A percentile compares a stretch with the other conserved stretches of the same genome.
These are phyloP conservation scores for Eruca vesicaria DNA, from an alignment of 441 rosid species.

Conservation along the genomic window DNA sequence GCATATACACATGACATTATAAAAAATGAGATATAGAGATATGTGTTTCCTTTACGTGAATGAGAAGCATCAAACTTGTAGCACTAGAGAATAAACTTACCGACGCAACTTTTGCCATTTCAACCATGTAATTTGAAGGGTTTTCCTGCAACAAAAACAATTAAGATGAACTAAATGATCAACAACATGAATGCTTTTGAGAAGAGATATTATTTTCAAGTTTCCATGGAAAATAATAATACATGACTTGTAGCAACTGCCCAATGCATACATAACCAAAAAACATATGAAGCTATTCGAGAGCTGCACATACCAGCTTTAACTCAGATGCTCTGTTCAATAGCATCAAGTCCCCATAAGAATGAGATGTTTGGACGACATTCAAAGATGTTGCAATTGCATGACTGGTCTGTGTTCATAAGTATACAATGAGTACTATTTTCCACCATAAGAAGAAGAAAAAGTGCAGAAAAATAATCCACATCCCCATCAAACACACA, in stretches of 20 bases:
- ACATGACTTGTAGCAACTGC: too few species aligned
- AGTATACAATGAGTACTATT: conserved; percentile 20
- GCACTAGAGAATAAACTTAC: conserved; percentile 48
- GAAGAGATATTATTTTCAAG: conserved; percentile 3
- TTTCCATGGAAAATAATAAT: conserved; percentile 7
- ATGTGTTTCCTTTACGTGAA: neutral
- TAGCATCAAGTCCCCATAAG: conserved; percentile 89
- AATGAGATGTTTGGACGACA: conserved; percentile 83
- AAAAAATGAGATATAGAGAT: conserved; percentile 9
- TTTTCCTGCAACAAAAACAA: conserved; percentile 59
- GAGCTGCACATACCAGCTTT: conserved; percentile 49
- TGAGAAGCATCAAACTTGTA: conserved; percentile 23
- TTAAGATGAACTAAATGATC: neutral
- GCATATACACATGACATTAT: neutral
- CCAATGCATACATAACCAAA: neutral
- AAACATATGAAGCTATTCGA: neutral
- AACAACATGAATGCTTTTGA: conserved; percentile 4
- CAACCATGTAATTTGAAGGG: conserved; percentile 81
- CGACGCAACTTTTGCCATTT: conserved; percentile 84
- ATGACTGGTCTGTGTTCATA: conserved; percentile 65
- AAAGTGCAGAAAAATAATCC: conserved; percentile 12
- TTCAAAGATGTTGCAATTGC: conserved; percentile 76
- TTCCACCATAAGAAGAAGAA: neutral
- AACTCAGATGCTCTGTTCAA: conserved; percentile 60
- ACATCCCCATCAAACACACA: conserved; percentile 39